Percentiles rank a stretch among this genome's conserved stretches.
Conservation (phyloP, 257 asterid genomes). For the Capsicum rhomboideum region DNA sequence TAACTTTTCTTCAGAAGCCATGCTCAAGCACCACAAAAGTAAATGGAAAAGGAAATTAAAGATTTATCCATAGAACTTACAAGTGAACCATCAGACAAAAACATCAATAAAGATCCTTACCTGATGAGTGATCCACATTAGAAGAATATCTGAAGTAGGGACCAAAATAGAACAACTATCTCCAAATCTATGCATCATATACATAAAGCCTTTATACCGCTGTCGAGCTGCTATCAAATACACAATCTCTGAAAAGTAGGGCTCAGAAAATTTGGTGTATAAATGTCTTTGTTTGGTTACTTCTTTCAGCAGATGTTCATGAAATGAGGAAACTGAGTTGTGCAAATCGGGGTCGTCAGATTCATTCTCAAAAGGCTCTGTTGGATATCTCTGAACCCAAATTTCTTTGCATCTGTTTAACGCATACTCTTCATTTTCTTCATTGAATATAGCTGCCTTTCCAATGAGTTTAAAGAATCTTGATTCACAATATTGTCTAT, state of each 20-base stretch:
- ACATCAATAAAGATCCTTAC: slow-evolving; percentile 12
- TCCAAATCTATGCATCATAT: slow-evolving; percentile 50
- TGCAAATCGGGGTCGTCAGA: slow-evolving; percentile 20
- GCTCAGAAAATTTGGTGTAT: slow-evolving; percentile 41
- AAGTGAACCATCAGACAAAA: background rate
- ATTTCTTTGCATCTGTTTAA: slow-evolving; percentile 62
- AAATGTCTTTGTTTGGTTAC: slow-evolving; percentile 45
- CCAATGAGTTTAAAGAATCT: slow-evolving; percentile 71
- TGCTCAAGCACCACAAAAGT: background rate
- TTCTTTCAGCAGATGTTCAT: slow-evolving; percentile 45
- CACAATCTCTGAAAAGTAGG: slow-evolving; percentile 62
- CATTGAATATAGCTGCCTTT: slow-evolving; percentile 63
- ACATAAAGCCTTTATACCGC: slow-evolving; percentile 62
- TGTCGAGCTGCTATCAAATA: slow-evolving; percentile 74
- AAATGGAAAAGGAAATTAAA: background rate
- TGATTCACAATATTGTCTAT: slow-evolving; percentile 68
- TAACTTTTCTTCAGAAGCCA: background rate
- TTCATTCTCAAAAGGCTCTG: slow-evolving; percentile 74
- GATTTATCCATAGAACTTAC: background rate
- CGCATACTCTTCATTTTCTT: slow-evolving; percentile 82
- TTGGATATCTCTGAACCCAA: slow-evolving; percentile 57
- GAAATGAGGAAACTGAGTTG: background rate
- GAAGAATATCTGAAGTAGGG: slow-evolving; percentile 76
- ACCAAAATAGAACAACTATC: slow-evolving; percentile 46
- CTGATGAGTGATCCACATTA: slow-evolving; percentile 87